A percentile compares a stretch with the other conserved stretches of the same genome.
These are phyloP conservation scores for Filobasidium floriforme DNA, from an alignment of 768 basidiomycete species.

Conservation along the genomic window DNA sequence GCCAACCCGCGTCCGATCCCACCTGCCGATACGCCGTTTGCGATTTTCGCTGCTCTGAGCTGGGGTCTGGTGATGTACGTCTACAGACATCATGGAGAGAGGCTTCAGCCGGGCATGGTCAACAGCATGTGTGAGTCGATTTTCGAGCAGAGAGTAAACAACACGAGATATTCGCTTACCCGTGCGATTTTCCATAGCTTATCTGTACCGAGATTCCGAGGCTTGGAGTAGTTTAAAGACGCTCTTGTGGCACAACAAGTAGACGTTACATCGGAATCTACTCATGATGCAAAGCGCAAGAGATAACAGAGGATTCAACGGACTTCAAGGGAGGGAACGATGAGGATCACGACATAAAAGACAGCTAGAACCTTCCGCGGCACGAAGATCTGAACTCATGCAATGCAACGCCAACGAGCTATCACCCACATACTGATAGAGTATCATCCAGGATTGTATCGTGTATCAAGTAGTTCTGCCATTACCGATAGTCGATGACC, in stretches of 20 bases:
- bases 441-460: too few relatives aligned
- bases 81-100: conserved; percentile 76
- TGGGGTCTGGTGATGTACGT: conserved; percentile 98
- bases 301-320: too few relatives aligned
- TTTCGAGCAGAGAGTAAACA: not conserved
- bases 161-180: not conserved
- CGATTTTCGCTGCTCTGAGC: conserved; percentile 72
- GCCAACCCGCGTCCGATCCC: conserved; percentile 57
- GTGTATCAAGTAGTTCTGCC: too few relatives aligned
- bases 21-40: conserved; percentile 76
- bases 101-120: conserved; percentile 95
- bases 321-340: too few relatives aligned
- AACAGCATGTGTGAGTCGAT: conserved; percentile 67
- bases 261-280: not conserved
- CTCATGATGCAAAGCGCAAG: too few relatives aligned
- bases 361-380: too few relatives aligned
- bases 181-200: conserved; percentile 42
- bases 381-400: too few relatives aligned
- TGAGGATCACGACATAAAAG: too few relatives aligned
- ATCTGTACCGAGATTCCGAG: conserved; percentile 90
- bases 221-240: conserved; percentile 73
- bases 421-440: too few relatives aligned
- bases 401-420: too few relatives aligned
- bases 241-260: conserved; percentile 85
- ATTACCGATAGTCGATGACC: too few relatives aligned